Conservation (phyloP, 2,329 filamentous ascomycete species). For the Macrophomina pseudophaseolina region DNA sequence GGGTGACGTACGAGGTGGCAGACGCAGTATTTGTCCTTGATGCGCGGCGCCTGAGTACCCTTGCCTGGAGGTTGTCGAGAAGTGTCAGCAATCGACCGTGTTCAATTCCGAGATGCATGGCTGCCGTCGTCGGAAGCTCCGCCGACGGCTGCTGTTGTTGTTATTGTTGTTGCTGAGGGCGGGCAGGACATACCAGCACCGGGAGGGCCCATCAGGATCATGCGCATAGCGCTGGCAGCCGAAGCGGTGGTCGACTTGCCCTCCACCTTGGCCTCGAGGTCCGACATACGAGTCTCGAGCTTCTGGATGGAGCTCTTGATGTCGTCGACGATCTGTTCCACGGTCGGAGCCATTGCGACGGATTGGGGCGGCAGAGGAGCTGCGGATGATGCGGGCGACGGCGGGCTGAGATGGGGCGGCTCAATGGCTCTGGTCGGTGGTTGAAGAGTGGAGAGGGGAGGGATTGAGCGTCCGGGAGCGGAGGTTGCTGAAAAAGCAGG, state of each 20-base stretch:
- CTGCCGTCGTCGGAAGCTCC: not conserved
- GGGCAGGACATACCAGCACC: constrained; percentile 77
- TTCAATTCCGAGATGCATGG: constrained; percentile 11
- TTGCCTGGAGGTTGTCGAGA: constrained; percentile 71
- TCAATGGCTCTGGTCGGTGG: constrained; percentile 17
- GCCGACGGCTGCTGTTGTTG: constrained; percentile 1
- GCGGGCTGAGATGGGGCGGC: constrained; percentile 7
- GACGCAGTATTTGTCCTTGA: constrained; percentile 97
- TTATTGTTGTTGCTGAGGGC: constrained; percentile 7
- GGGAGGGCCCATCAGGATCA: constrained; percentile 97
- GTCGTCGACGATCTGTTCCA: constrained; percentile 78
- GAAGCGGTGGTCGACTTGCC: constrained; percentile 58
- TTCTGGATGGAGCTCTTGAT: constrained; percentile 82
- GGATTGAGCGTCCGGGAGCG: constrained; percentile 2
- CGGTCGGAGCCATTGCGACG: constrained; percentile 80
- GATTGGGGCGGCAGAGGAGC: constrained; percentile 2
- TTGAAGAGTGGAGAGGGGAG: constrained; percentile 4
- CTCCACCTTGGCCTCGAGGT: constrained; percentile 74
- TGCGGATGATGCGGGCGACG: constrained; percentile 7
- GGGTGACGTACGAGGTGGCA: constrained; percentile 82
- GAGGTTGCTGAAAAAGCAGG: constrained; percentile 18
- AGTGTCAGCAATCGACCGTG: constrained; percentile 32
- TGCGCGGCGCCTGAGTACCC: constrained; percentile 96
- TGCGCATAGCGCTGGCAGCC: constrained; percentile 65
- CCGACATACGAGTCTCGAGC: constrained; percentile 84